Evolutionary conservation across 2,329 filamentous ascomycete species (phyloP).

Genomic region (Cercospora berteroae): DNA sequence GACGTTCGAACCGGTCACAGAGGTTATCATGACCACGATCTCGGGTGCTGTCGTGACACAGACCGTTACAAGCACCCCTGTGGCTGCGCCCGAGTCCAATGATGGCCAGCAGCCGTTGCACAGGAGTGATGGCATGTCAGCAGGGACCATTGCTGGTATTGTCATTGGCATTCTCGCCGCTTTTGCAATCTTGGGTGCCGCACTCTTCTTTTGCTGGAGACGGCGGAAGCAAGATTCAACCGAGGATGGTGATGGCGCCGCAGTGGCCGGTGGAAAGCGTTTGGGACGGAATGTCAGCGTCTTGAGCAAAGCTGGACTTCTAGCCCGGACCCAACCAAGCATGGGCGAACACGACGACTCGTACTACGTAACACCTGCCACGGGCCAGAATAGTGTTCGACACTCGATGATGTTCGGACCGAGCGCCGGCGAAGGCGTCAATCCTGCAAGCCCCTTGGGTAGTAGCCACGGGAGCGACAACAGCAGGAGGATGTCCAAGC

Average conservation of each 20-base stretch:
- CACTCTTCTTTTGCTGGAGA: conserved; percentile 43
- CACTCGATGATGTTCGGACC: conserved; percentile 36
- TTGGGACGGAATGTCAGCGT: conserved; percentile 47
- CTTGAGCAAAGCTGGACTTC: conserved; percentile 49
- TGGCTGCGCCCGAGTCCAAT: conserved; percentile 22
- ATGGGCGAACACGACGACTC: conserved; percentile 33
- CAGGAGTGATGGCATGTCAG: conserved; percentile 35
- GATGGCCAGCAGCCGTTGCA: conserved; percentile 25
- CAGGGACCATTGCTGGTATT: conserved; percentile 45
- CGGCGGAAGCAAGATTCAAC: conserved; percentile 30
- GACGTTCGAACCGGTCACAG: conserved; percentile 33
- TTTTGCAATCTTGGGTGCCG: conserved; percentile 40
- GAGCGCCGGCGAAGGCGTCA: conserved; percentile 29
- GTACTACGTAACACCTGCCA: conserved; percentile 20
- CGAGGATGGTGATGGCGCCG: conserved; percentile 14
- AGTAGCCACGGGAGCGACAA: conserved; percentile 27
- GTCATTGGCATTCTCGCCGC: conserved; percentile 45
- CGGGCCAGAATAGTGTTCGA: conserved; percentile 33
- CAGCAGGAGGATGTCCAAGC: conserved; percentile 43
- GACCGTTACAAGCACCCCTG: conserved; percentile 44
- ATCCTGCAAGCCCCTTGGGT: conserved; percentile 35
- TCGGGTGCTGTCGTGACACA: conserved; percentile 46
- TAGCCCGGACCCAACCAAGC: conserved; percentile 33
- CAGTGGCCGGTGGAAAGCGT: conserved; percentile 17
- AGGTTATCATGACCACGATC: conserved; percentile 43